Conservation (phyloP, 2,329 filamentous ascomycete species). For the Verticillium albo-atrum region DNA sequence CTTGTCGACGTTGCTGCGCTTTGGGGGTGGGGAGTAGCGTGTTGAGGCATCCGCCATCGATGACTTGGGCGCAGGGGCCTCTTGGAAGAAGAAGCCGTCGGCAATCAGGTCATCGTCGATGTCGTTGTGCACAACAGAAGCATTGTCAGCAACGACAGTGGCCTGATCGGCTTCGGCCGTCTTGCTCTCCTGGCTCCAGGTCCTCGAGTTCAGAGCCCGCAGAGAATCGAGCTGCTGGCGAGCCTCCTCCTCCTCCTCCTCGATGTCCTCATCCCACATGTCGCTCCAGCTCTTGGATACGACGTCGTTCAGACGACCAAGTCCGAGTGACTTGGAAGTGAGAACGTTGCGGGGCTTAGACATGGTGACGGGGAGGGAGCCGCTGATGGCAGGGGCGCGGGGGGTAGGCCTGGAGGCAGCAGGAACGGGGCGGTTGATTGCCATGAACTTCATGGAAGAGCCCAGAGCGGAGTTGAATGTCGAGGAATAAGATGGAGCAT, state of each 20-base stretch:
- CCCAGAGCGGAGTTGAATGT: constrained; percentile 79
- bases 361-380: constrained; percentile 74
- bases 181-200: constrained; percentile 74
- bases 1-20: constrained; percentile 67
- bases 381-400: constrained; percentile 56
- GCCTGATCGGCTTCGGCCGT: constrained; percentile 41
- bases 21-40: constrained; percentile 62
- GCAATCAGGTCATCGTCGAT: constrained; percentile 62
- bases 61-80: constrained; percentile 40
- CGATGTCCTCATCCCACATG: constrained; percentile 89
- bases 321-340: constrained; percentile 71
- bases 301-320: constrained; percentile 69
- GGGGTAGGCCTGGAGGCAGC: constrained; percentile 40
- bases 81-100: constrained; percentile 71
- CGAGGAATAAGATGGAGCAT: constrained; percentile 79
- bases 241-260: constrained; percentile 67
- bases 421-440: constrained; percentile 44
- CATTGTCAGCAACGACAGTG: constrained; percentile 28
- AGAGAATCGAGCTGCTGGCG: constrained; percentile 54
- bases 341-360: constrained; percentile 67
- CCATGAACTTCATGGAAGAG: constrained; percentile 72
- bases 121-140: constrained; percentile 33
- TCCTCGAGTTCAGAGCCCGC: constrained; percentile 67
- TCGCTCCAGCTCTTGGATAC: constrained; percentile 99
- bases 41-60: constrained; percentile 28